These are phyloP conservation scores for Talaromyces amestolkiae DNA, from an alignment of 2,329 filamentous ascomycete species.

Conservation along the genomic window DNA sequence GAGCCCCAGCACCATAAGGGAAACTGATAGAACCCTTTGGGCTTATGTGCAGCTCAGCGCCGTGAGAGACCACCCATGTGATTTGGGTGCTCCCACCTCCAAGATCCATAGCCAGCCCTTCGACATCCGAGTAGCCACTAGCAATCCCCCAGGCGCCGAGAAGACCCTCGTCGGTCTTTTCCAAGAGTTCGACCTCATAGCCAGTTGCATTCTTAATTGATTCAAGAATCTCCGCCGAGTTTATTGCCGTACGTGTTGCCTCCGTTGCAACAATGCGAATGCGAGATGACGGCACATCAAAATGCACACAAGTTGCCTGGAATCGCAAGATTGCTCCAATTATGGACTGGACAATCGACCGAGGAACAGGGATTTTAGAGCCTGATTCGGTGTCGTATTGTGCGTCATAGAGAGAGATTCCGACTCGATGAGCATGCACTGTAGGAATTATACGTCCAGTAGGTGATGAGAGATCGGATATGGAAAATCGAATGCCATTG, in stretches of 20 bases:
- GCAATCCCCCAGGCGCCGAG: constrained; percentile 81
- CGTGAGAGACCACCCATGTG: constrained; percentile 59
- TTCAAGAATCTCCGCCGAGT: constrained; percentile 65
- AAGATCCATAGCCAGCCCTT: constrained; percentile 80
- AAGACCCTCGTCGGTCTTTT: constrained; percentile 76
- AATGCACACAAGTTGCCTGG: constrained; percentile 65
- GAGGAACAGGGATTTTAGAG: constrained; percentile 53
- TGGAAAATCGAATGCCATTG: constrained; percentile 91
- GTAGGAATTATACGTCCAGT: constrained; percentile 70
- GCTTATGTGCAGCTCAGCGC: constrained; percentile 52
- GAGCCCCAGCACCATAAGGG: constrained; percentile 67
- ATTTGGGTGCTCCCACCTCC: constrained; percentile 73
- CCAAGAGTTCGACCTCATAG: constrained; percentile 69
- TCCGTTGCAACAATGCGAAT: constrained; percentile 81
- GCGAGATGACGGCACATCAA: constrained; percentile 62
- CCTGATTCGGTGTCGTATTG: constrained; percentile 50
- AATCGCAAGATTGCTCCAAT: constrained; percentile 67
- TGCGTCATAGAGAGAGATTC: constrained; percentile 84
- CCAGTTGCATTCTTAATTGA: constrained; percentile 63
- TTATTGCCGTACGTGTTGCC: constrained; percentile 77
- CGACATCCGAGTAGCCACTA: constrained; percentile 66
- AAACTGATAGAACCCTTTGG: constrained; percentile 61
- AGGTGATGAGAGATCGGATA: constrained; percentile 71
- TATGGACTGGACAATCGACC: constrained; percentile 62
- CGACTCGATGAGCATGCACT: constrained; percentile 72